Evolutionary conservation across 2,329 filamentous ascomycete species (phyloP).

Genomic region (Cladosporium colombiae): DNA sequence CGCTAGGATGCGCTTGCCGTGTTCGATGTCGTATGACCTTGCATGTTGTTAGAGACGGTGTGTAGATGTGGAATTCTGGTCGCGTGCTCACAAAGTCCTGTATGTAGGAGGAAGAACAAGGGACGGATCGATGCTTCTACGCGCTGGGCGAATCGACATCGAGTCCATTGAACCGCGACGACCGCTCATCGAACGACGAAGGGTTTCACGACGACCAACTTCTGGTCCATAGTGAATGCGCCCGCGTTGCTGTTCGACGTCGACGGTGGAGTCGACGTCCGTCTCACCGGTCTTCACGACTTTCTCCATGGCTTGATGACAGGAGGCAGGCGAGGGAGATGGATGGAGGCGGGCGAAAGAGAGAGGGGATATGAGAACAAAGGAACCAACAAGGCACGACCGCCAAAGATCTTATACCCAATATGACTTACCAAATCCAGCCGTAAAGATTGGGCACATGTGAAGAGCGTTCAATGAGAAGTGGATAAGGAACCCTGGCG

Average conservation of each 20-base stretch:
- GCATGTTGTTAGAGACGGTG: neutral
- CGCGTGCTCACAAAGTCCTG: conserved; percentile 39
- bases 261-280: conserved; percentile 16
- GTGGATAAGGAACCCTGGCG: conserved; percentile 4
- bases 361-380: conserved; percentile 8
- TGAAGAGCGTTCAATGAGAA: conserved; percentile 7
- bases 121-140: conserved; percentile 44
- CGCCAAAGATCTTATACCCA: conserved; percentile 7
- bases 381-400: neutral
- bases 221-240: conserved; percentile 36
- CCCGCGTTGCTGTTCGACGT: conserved; percentile 17
- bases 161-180: conserved; percentile 30
- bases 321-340: neutral
- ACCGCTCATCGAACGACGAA: conserved; percentile 24
- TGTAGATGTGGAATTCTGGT: neutral
- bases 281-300: conserved; percentile 5
- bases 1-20: conserved; percentile 35
- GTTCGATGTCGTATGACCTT: conserved; percentile 46
- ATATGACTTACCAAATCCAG: neutral
- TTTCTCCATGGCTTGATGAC: conserved; percentile 9
- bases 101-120: conserved; percentile 47
- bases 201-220: conserved; percentile 35
- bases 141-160: conserved; percentile 40
- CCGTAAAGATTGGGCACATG: conserved; percentile 6
- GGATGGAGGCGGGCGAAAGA: neutral